phyloP scores from a whole-genome alignment of 2,329 filamentous ascomycete genomes.

The Cadophora sp. region DNA sequence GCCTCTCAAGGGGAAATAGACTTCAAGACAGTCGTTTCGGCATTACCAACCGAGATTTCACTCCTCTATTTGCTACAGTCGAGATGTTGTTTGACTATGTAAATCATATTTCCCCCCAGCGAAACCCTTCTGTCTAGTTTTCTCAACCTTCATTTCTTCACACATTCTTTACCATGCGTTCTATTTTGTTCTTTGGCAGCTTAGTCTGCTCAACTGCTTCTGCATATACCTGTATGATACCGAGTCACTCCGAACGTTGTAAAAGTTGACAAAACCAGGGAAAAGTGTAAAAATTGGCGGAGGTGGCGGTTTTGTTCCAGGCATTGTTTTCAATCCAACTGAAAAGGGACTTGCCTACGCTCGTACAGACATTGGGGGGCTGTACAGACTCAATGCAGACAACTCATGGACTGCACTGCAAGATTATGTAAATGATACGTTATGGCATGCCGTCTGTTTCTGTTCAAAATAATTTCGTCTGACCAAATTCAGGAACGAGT shows the following conservation, averaged over 20 bases:
- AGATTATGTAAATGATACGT: slow-evolving; percentile 45
- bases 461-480: background rate
- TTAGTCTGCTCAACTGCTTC: slow-evolving; percentile 17
- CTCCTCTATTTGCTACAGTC: slow-evolving; percentile 10
- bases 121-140: background rate
- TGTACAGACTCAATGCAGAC: slow-evolving; percentile 61
- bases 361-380: slow-evolving; percentile 62
- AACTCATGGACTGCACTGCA: slow-evolving; percentile 62
- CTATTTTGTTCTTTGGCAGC: slow-evolving; percentile 9
- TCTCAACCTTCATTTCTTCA: slow-evolving; percentile 8
- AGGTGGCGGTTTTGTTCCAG: slow-evolving; percentile 62
- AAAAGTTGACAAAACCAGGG: slow-evolving; percentile 6
- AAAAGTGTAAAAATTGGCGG: slow-evolving; percentile 36
- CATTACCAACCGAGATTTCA: slow-evolving; percentile 1
- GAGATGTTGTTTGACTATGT: slow-evolving; percentile 7
- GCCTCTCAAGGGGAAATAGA: slow-evolving; percentile 14
- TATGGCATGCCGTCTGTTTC: slow-evolving; percentile 24
- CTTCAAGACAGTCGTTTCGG: slow-evolving; percentile 8
- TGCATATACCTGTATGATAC: slow-evolving; percentile 18
- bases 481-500: slow-evolving; percentile 53
- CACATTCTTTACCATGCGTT: slow-evolving; percentile 21
- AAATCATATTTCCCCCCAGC: background rate
- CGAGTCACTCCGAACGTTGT: background rate
- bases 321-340: slow-evolving; percentile 63
- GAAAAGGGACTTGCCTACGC: slow-evolving; percentile 59